phyloP scores from a whole-genome alignment of 805 yeast genomes.

The Suhomyces prunicola region DNA sequence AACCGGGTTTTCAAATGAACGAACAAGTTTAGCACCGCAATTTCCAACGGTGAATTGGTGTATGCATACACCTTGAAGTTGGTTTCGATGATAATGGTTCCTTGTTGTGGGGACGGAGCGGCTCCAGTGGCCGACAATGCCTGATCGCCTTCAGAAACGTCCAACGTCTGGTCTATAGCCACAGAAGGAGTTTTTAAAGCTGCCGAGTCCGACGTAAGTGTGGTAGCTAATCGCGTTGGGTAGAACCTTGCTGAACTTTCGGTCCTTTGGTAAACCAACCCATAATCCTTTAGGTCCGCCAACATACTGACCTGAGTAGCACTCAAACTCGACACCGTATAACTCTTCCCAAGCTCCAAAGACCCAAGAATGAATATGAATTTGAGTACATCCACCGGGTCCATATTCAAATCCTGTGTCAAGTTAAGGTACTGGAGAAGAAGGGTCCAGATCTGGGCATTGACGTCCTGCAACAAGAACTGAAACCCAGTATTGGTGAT shows the following conservation, averaged over 20 bases:
- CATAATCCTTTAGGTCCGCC: slow-evolving; percentile 87
- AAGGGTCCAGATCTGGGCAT: slow-evolving; percentile 92
- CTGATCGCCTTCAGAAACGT: slow-evolving; percentile 11
- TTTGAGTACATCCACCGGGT: slow-evolving; percentile 91
- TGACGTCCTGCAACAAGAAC: slow-evolving; percentile 85
- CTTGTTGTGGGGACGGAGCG: slow-evolving; percentile 31
- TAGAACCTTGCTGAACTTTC: slow-evolving; percentile 65
- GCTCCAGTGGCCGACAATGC: slow-evolving; percentile 8
- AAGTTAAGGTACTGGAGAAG: slow-evolving; percentile 81
- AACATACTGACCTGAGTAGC: slow-evolving; percentile 83
- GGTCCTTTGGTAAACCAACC: slow-evolving; percentile 67
- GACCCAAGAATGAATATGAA: slow-evolving; percentile 93
- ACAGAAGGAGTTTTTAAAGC: slow-evolving; percentile 70
- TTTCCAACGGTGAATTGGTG: slow-evolving; percentile 90
- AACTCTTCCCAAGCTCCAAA: slow-evolving; percentile 84
- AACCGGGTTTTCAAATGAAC: slow-evolving; percentile 83
- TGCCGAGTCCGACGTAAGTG: slow-evolving; percentile 79
- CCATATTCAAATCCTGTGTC: slow-evolving; percentile 84
- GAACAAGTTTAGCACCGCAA: slow-evolving; percentile 85
- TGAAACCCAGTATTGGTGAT: slow-evolving; percentile 95
- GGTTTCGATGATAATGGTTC: slow-evolving; percentile 86
- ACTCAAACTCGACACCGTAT: slow-evolving; percentile 65
- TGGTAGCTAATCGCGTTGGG: slow-evolving; percentile 88
- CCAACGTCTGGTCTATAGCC: slow-evolving; percentile 68
- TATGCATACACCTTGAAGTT: slow-evolving; percentile 91